Percentiles rank a stretch among this genome's conserved stretches.
Evolutionary conservation across 306 rosid species (phyloP).

Genomic region (Medicago lupulina): DNA sequence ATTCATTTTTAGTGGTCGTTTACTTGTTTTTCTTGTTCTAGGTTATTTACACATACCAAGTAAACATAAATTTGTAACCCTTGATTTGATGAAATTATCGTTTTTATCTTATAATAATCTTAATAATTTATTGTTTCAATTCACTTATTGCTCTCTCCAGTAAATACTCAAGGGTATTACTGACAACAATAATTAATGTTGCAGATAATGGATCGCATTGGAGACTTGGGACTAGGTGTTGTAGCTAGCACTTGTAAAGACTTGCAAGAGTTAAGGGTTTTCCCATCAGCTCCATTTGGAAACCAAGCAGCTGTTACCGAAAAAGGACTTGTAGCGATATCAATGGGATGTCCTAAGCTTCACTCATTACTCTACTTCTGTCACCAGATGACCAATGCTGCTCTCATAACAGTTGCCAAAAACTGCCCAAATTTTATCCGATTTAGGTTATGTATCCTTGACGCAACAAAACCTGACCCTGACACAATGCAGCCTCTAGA

Average conservation of each 20-base stretch:
- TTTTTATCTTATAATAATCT: background rate
- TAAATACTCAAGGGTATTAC: background rate
- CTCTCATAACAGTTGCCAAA: constrained; percentile 83
- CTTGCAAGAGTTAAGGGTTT: constrained; percentile 87
- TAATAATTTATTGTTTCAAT: background rate
- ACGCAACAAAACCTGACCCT: constrained; percentile 74
- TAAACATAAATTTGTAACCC: background rate
- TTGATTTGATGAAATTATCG: background rate
- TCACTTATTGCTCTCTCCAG: background rate
- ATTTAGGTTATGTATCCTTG: constrained; percentile 78
- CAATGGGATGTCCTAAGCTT: constrained; percentile 84
- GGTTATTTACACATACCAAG: background rate
- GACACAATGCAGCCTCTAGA: constrained; percentile 77
- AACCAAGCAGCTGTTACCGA: constrained; percentile 73
- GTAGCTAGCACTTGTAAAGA: constrained; percentile 81
- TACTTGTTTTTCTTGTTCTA: background rate
- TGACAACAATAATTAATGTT: background rate
- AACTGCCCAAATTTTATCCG: constrained; percentile 89
- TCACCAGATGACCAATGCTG: constrained; percentile 97
- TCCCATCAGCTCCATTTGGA: constrained; percentile 71
- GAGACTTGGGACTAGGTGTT: constrained; percentile 79
- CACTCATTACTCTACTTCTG: constrained; percentile 86
- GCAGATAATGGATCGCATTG: constrained; percentile 88
- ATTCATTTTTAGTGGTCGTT: background rate
- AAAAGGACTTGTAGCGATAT: constrained; percentile 83